Base-by-base conservation (phyloP, 169 alveolate species). In the Cryptosporidium felis region DNA sequence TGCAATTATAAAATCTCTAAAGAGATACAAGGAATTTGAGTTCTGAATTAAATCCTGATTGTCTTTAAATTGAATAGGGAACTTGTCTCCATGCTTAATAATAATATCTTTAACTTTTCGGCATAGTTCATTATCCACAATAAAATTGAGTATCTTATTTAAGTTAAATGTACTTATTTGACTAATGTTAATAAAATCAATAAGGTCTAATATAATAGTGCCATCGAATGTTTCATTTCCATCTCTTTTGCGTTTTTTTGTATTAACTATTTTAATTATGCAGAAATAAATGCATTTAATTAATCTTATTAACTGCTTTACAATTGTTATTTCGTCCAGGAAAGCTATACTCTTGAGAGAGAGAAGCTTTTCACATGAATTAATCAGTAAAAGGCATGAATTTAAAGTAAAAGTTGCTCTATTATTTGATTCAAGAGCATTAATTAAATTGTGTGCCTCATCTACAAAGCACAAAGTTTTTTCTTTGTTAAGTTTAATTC, bases 371-470 rank as follows among this genome's bases (percentile, higher is more conserved):
- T 65, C 81, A 18, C 40, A 65, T 46, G 81, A 47, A 44, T 46
- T 14, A 16, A 0, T 16, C n/a, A 65, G 16, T 45, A 65, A 32
- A 12, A 28, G 81, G 30, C 56, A 74, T 4, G 85, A 34, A 41
- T 40, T 26, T 16, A 74, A 46, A 23, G 49, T 42, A 16, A 74
- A 18, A 10, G 42, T 51, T 16, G 44, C 80, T 23, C 85, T 45
- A 56, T 85, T 53, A 8, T 51, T 67, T 40, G 80, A 61, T 60
- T 80, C 80, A 1, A 85, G 44, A 12, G 91, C 88, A 28, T 56
- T 51, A 30, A 81, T 62, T 36, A 91, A 74, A 82, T 91, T 93
- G 80, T 93, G 96, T 6, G 96, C 93, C 80, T 93, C 96, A 59
- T 93, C 96, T 81, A 93, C 81, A 28, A 93, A 89, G 16, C 80